A percentile compares a stretch with the other conserved stretches of the same genome.
Evolutionary conservation across 2,329 filamentous ascomycete genomes (phyloP).

Genomic region (Alternaria triticimaculans): DNA sequence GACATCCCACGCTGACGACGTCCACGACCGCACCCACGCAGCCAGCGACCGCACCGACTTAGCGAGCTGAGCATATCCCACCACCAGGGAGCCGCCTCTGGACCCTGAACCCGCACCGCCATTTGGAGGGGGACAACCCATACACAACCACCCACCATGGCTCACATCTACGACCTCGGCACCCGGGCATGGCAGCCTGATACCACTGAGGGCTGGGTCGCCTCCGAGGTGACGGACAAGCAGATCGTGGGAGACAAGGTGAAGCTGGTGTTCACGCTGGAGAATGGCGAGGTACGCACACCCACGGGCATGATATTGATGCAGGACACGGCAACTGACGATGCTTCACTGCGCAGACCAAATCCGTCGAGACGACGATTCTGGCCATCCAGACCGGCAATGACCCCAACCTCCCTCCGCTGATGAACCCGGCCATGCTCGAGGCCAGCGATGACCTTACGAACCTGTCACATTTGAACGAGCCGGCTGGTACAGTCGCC

Average conservation of each 20-base stretch:
- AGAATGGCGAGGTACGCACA: conserved; percentile 82
- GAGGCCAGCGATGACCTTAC: conserved; percentile 98
- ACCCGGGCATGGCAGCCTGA: conserved; percentile 99
- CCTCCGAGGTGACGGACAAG: conserved; percentile 92
- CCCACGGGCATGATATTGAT: not conserved
- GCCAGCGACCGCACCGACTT: conserved; percentile 22
- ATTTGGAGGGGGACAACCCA: conserved; percentile 23
- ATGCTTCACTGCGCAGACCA: conserved; percentile 63
- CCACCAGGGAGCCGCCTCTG: conserved; percentile 28
- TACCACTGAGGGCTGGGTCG: conserved; percentile 93
- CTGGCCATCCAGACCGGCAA: conserved; percentile 78
- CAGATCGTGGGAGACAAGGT: conserved; percentile 83
- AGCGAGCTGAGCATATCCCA: conserved; percentile 27
- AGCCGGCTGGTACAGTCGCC: conserved; percentile 79
- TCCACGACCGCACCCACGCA: conserved; percentile 16
- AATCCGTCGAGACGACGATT: conserved; percentile 77
- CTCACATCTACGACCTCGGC: conserved; percentile 93
- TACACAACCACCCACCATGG: conserved; percentile 63
- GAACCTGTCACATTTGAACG: conserved; percentile 96
- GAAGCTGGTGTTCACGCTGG: conserved; percentile 83
- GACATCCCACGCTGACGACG: conserved; percentile 29
- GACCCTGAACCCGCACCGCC: conserved; percentile 32
- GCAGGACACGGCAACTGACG: conserved; percentile 7
- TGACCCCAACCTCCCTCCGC: conserved; percentile 79
- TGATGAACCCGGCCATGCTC: conserved; percentile 98